Percentiles rank a stretch among this genome's conserved stretches.
These are phyloP conservation scores for Esteya vermicola DNA, from an alignment of 2,329 filamentous ascomycete species.

Conservation along the genomic window DNA sequence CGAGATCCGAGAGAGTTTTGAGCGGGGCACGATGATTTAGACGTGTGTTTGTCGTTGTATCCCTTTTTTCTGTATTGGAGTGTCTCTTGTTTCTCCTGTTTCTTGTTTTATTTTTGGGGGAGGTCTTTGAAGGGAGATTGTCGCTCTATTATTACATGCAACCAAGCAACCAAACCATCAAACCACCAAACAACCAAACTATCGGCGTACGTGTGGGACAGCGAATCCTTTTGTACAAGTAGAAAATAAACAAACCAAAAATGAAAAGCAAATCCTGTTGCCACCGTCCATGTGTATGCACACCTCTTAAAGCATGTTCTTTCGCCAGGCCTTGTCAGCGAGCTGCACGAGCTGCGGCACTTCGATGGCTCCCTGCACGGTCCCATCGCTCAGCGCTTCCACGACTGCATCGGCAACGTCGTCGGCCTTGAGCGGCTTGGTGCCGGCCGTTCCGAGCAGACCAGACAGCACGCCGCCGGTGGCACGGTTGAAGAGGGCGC, in stretches of 20 bases:
- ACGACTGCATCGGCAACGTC: conserved; percentile 79
- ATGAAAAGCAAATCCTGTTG: no score
- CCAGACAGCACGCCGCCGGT: conserved; percentile 62
- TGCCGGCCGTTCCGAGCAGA: conserved; percentile 68
- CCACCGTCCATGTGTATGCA: no score
- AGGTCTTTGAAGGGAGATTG: no score
- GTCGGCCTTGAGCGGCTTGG: conserved; percentile 80
- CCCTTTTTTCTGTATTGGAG: no score
- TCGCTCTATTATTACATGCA: no score
- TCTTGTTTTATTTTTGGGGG: background rate
- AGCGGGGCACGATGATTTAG: conserved; percentile 68
- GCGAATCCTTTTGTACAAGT: background rate
- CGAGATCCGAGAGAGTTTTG: conserved; percentile 94
- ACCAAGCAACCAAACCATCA: no score
- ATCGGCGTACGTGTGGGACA: no score
- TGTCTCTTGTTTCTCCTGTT: background rate
- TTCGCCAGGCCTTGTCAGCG: conserved; percentile 74
- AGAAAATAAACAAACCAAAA: background rate
- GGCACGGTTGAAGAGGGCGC: conserved; percentile 61
- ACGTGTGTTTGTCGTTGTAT: no score
- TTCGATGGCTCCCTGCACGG: conserved; percentile 61
- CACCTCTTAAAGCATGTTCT: conserved; percentile 59
- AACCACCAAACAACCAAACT: no score
- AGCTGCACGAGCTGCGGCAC: conserved; percentile 67
- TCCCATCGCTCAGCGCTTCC: conserved; percentile 66